Conservation (phyloP, 306 rosid genomes). For the Cajanus cajan region DNA sequence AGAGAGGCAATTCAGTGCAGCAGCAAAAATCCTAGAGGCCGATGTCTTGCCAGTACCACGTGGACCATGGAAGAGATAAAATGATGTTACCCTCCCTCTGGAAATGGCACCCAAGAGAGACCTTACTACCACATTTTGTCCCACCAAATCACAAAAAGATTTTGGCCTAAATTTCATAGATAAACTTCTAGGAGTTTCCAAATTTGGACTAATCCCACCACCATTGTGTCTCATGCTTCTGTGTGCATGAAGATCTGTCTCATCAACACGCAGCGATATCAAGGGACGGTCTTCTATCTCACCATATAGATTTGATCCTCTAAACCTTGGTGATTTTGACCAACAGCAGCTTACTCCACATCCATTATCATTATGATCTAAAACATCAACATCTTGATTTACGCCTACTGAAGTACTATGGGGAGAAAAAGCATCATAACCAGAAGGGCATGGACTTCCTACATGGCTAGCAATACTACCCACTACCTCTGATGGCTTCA, state of each 20-base stretch:
- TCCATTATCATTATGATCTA: conserved; percentile 43
- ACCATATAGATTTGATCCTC: conserved; percentile 39
- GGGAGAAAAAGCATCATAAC: conserved; percentile 40
- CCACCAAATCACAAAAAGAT: conserved; percentile 75
- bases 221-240: conserved; percentile 38
- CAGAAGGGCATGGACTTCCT: conserved; percentile 57
- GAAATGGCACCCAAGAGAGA: conserved; percentile 75
- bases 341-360: conserved; percentile 67
- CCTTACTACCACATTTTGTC: conserved; percentile 74
- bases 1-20: conserved; percentile 77
- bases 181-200: conserved; percentile 64
- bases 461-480: conserved; percentile 40
- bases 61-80: conserved; percentile 83
- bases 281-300: conserved; percentile 59
- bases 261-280: conserved; percentile 43
- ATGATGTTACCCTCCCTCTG: conserved; percentile 61
- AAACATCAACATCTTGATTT: conserved; percentile 46
- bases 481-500: conserved; percentile 27
- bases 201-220: conserved; percentile 42
- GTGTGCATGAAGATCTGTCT: conserved; percentile 27
- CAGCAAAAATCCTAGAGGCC: conserved; percentile 78
- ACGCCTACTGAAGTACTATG: conserved; percentile 17
- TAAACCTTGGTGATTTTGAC: conserved; percentile 72
- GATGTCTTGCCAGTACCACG: conserved; percentile 92
- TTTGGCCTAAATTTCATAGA: conserved; percentile 75